Base-by-base conservation (phyloP, 352 stramenopile species). In the Phytophthora pluvialis region DNA sequence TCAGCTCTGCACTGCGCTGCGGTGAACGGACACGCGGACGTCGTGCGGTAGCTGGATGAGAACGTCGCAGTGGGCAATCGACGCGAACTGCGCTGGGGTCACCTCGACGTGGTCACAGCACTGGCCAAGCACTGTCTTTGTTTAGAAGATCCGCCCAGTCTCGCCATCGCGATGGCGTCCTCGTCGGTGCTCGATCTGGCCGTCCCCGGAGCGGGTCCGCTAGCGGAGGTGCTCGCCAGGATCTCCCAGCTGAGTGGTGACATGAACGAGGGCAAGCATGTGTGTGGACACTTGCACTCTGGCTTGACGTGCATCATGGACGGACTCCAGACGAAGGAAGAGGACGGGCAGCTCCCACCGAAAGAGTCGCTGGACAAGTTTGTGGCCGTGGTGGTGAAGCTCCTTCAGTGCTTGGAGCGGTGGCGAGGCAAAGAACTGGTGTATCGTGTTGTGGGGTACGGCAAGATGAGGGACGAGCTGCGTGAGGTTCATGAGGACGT, bases 1-100 rank as follows among this genome's bases (percentile, higher is more conserved):
- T 67, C 60, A 5, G 68, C 72, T 25, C 42, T 80, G 39, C 67
- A 73, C 8, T 75, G 57, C 25, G 68, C 72, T 6, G 72, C 72
- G 0, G 51, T 71, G 6, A 69, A 77, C 10, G 72, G 72, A 3
- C 72, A 75, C 35, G 50, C 45, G 2, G 45, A 65, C 3, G 49
- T 62, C 5, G 70, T 77, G 12, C 21, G 8, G 25, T 77, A 64
- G 70, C 18, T 77, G 12, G 49, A 74, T 40, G 50, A 64, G 6
- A 63, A 68, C 9, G 21, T 64, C 5, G 15, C 32, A 3, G 55
- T 60, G 46, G 70, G 70, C 8, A 54, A 73, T 48, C 55, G 57
- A 42, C 60, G 45, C 60, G 64, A 21, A 64, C 70, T 77, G 42
- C 70, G 59, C 33, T 77, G 70, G 70, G 56, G 64, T 2, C 64